Conservation (phyloP, 768 basidiomycete species). For the Austroboletus festivus region DNA sequence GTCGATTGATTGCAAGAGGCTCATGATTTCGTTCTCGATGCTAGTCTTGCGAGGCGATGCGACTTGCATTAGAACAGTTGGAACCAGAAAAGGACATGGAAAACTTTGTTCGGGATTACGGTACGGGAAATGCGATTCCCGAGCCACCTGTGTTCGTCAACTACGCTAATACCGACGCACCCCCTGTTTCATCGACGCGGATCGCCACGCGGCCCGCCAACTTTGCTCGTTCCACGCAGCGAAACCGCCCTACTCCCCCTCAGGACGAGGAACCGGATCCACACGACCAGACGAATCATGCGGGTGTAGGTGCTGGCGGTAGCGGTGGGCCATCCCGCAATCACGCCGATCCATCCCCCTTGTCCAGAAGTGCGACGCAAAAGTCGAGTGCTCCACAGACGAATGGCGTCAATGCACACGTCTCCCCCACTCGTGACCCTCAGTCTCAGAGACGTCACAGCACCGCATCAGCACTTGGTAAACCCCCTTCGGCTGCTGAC, state of each 20-base stretch:
- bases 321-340: conserved; percentile 32
- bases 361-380: conserved; percentile 32
- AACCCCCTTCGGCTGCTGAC: conserved; percentile 42
- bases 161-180: conserved; percentile 65
- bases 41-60: conserved; percentile 88
- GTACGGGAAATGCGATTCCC: conserved; percentile 84
- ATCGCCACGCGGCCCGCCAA: conserved; percentile 56
- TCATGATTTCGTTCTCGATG: background rate
- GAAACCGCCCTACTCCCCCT: conserved; percentile 26
- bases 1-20: background rate
- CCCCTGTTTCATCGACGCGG: conserved; percentile 55
- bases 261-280: conserved; percentile 48
- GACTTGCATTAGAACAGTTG: conserved; percentile 83
- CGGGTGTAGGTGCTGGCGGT: conserved; percentile 71
- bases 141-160: conserved; percentile 87
- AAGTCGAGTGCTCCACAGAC: conserved; percentile 24
- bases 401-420: conserved; percentile 32
- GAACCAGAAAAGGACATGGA: conserved; percentile 88
- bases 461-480: conserved; percentile 19
- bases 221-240: conserved; percentile 45
- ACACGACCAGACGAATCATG: conserved; percentile 47
- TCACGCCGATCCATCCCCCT: conserved; percentile 25
- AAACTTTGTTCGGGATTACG: conserved; percentile 83
- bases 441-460: conserved; percentile 28
- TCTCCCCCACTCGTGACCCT: conserved; percentile 20